Percentiles rank a stretch among this genome's conserved stretches.
Evolutionary conservation across 257 asterid species (phyloP).

Genomic region (Eucommia ulmoides): DNA sequence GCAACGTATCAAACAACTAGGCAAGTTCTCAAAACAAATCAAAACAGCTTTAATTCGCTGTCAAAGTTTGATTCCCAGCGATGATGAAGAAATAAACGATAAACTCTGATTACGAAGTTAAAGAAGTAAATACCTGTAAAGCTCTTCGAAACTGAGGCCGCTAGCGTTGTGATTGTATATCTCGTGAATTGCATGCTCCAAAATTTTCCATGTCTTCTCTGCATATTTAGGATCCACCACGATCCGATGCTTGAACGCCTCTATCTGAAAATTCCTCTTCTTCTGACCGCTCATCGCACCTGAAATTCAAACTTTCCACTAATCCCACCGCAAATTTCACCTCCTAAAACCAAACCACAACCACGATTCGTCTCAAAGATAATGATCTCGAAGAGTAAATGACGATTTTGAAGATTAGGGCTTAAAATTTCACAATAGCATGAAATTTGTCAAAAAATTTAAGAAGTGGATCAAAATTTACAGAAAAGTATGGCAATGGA

Average conservation of each 20-base stretch:
- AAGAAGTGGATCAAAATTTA: not conserved
- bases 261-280: conserved; percentile 24
- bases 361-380: not conserved
- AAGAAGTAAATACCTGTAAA: conserved; percentile 16
- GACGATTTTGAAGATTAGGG: not conserved
- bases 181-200: conserved; percentile 26
- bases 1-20: no score
- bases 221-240: conserved; percentile 30
- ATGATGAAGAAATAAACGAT: no score
- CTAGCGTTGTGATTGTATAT: conserved; percentile 25
- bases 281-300: conserved; percentile 5
- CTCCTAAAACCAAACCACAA: not conserved
- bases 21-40: no score
- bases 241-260: conserved; percentile 25
- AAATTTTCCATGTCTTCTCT: conserved; percentile 24
- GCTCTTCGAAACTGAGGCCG: conserved; percentile 25
- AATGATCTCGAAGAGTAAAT: not conserved
- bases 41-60: no score
- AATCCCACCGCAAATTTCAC: conserved; percentile 2
- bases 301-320: no score
- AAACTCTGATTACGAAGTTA: not conserved
- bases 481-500: not conserved
- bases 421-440: not conserved
- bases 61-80: no score
- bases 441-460: not conserved